Evolutionary conservation across 176 grass and related monocot genomes (phyloP).

Genomic region (Elaeis guineensis): DNA sequence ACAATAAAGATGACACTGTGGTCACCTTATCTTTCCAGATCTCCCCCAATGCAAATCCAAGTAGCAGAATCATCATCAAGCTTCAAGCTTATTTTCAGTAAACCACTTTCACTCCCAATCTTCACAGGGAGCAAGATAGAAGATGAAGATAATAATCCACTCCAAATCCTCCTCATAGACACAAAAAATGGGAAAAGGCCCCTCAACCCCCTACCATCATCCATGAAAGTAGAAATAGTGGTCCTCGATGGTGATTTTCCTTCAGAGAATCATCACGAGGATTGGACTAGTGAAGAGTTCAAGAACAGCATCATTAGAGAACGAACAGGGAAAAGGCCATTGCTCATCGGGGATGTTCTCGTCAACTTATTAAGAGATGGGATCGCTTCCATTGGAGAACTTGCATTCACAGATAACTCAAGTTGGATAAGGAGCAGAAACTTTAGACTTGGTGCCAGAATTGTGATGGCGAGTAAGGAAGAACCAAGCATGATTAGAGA

Average conservation of each 20-base stretch:
- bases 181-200: background rate
- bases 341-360: conserved; percentile 35
- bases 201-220: background rate
- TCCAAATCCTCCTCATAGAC: conserved; percentile 30
- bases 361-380: conserved; percentile 24
- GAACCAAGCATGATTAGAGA: conserved; percentile 46
- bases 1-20: no score
- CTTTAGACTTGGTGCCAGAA: conserved; percentile 51
- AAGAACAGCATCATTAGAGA: conserved; percentile 24
- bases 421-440: conserved; percentile 49
- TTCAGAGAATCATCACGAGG: background rate
- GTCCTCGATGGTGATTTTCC: conserved; percentile 64
- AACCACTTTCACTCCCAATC: conserved; percentile 23
- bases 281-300: conserved; percentile 48
- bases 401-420: conserved; percentile 69
- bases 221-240: conserved; percentile 42
- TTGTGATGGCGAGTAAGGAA: background rate
- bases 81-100: conserved; percentile 29
- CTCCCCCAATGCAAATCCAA: conserved; percentile 4
- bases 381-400: conserved; percentile 21
- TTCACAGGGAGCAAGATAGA: conserved; percentile 35
- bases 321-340: conserved; percentile 40
- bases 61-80: background rate
- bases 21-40: conserved; percentile 9
- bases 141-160: background rate